Conservation (phyloP, 495 filamentous ascomycete species). For the Schizothecium vesticola region DNA sequence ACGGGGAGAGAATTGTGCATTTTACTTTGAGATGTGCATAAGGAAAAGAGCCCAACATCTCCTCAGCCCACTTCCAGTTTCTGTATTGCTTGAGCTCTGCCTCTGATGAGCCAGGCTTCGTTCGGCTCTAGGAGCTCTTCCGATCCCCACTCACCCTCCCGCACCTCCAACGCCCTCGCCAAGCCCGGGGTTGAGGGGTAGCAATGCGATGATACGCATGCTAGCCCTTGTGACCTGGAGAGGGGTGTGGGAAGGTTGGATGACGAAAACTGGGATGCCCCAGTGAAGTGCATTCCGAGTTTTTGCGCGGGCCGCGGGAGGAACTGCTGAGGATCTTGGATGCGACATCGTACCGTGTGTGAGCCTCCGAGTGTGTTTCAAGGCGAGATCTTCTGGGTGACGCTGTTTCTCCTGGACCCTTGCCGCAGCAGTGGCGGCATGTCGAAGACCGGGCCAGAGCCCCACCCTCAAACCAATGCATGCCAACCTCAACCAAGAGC, state of each 20-base stretch:
- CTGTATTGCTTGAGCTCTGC: background rate
- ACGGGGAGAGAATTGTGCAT: background rate
- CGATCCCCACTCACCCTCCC: background rate
- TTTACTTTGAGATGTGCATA: background rate
- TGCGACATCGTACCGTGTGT: background rate
- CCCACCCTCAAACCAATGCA: background rate
- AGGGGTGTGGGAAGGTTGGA: background rate
- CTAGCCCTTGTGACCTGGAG: slow-evolving; percentile 5
- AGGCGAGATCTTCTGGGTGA: background rate
- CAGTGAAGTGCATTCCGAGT: background rate
- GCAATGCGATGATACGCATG: slow-evolving; percentile 5
- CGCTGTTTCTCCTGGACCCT: background rate
- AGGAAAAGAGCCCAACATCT: background rate
- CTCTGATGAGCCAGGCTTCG: background rate
- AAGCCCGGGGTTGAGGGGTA: slow-evolving; percentile 5
- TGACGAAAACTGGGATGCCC: slow-evolving; percentile 3
- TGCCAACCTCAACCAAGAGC: background rate
- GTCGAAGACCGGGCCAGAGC: background rate
- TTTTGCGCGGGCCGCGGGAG: slow-evolving; percentile 9
- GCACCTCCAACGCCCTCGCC: background rate
- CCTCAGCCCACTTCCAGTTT: background rate
- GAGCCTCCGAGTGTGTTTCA: background rate
- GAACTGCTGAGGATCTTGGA: background rate
- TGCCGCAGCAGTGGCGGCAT: background rate
- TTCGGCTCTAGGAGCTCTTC: too few species aligned